Evolutionary conservation across 2,329 filamentous ascomycete species (phyloP), one percentile per base, ranked within the genome.

Genomic region (Plectosphaerella sp.): DNA sequence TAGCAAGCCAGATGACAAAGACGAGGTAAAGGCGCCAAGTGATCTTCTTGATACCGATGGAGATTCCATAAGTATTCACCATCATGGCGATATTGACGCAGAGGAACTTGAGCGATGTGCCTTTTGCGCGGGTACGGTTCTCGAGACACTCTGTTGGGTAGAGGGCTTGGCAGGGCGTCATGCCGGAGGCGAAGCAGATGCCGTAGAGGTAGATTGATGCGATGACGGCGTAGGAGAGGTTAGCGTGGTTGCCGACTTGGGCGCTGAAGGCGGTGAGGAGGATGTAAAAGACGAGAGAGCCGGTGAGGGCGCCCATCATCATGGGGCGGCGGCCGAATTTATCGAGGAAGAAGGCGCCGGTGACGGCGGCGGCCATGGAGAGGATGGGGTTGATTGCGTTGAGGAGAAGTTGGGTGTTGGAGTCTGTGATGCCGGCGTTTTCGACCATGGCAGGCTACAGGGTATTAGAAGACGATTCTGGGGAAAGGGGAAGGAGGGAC

Each of bases 1-100:
- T 58, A 7, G 41, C 57, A 11, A 62, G 52, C 37, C 48, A 49
- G 48, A 42, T 20, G 22, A 49, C 20, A n/a, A 41, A 49, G 7
- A 45, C 25, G 16, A 49, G 33, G n/a, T 49, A 49, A n/a, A 63
- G 57, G 37, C 62, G 63, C 66, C 66, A 71, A 8, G 53, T 58
- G 22, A 71, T 69, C 33, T 58, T 62, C 25, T 65, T 58, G 48
- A 74, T 72, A 2, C 68, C 70, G 18, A 70, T 66, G 24, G 71
- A 71, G 57, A 74, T 71, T 2, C 73, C 75, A 59, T 72, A 78
- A 14, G 74, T 77, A 60, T 79, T 79, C 58, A 72, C 69, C 20
- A 73, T 66, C 58, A 70, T 70, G 42, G 71, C 71, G 52, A 73
- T 59, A 54, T 73, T 73, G 45, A 72, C 58, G 57, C 72, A 72